Evolutionary conservation across 2,329 filamentous ascomycete species (phyloP).

Genomic region (Ophiobolus disseminans): DNA sequence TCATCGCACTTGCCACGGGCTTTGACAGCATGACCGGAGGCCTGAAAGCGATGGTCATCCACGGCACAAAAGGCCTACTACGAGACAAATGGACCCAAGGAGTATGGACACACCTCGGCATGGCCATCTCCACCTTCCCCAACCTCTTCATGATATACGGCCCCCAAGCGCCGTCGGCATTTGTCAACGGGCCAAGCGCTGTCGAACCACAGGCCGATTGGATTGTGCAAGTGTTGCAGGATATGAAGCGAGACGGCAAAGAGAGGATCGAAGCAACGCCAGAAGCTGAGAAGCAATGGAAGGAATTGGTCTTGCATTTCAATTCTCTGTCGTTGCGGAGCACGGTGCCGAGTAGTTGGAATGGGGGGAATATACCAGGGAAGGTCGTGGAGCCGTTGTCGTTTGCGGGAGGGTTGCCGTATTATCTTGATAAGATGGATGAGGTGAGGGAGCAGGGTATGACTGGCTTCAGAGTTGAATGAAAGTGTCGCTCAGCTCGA

Average conservation of each 20-base stretch:
- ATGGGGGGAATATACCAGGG: slow-evolving; percentile 21
- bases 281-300: slow-evolving; percentile 50
- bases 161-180: slow-evolving; percentile 51
- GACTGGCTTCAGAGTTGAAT: slow-evolving; percentile 11
- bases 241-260: slow-evolving; percentile 35
- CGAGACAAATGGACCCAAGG: slow-evolving; percentile 40
- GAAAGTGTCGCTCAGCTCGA: too few relatives aligned
- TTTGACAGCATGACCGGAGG: slow-evolving; percentile 45
- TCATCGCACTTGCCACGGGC: slow-evolving; percentile 46
- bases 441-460: slow-evolving; percentile 13
- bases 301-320: slow-evolving; percentile 12
- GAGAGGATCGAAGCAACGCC: slow-evolving; percentile 43
- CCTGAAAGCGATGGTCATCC: slow-evolving; percentile 5
- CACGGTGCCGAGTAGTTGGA: slow-evolving; percentile 11
- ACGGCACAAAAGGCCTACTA: slow-evolving; percentile 2
- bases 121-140: slow-evolving; percentile 41
- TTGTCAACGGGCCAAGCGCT: slow-evolving; percentile 52
- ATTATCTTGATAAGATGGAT: slow-evolving; percentile 11
- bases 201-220: slow-evolving; percentile 50
- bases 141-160: slow-evolving; percentile 50
- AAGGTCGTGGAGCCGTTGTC: slow-evolving; percentile 14
- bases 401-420: slow-evolving; percentile 13
- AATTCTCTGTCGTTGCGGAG: slow-evolving; percentile 4
- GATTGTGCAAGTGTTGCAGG: slow-evolving; percentile 47
- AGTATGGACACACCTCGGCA: slow-evolving; percentile 47